Evolutionary conservation across 2,329 filamentous ascomycete genomes (phyloP), one percentile per base, ranked within the genome.

Genomic region (Fusarium sp.): DNA sequence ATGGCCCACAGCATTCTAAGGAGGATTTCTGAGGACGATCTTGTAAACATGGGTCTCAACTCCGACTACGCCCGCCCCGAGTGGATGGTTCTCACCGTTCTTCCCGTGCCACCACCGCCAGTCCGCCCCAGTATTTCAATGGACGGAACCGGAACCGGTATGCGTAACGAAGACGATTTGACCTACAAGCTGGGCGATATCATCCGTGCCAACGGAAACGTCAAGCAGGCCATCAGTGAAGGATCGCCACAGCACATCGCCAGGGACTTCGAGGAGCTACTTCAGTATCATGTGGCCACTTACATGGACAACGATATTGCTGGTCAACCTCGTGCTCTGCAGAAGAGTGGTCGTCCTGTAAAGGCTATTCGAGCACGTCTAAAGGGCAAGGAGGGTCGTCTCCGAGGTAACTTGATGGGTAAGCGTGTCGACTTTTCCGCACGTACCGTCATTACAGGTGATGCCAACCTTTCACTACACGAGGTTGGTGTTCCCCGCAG

Each of bases 251-350:
- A 91, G 64, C 95, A 99, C 77, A 92, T 98, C 67, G 87, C 93
- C 13, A 86, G 88, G 57, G 95, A 99, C 72, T 98, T 97, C 57
- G 92, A 97, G 77, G 88, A 90, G 64, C 81, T 99, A 29, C 82
- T 99, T 34, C 96, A 99, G 74, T 99, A 97, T 74, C 96, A 99
- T 73, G 93, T 99, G 58, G 96, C 96, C 39, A 99, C 96, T 1
- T 96, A 97, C 79, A 99, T 99, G 96, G 95, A 99, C 78, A 99
- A 99, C 72, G 94, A 99, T 75, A 97, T 98, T 78, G 95, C 96
- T 64, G 93, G 94, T 45, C 89, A 96, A 70, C 95, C 95, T 3
- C 93, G 95, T 70, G 94, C 95, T 3, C 83, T 98, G 73, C 96
- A 99, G 74, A 99, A 99, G 83, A 97, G 93, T 53, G 96, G 96